These are phyloP conservation scores for Lagenaria siceraria DNA, from an alignment of 306 rosid species.

Conservation along the genomic window DNA sequence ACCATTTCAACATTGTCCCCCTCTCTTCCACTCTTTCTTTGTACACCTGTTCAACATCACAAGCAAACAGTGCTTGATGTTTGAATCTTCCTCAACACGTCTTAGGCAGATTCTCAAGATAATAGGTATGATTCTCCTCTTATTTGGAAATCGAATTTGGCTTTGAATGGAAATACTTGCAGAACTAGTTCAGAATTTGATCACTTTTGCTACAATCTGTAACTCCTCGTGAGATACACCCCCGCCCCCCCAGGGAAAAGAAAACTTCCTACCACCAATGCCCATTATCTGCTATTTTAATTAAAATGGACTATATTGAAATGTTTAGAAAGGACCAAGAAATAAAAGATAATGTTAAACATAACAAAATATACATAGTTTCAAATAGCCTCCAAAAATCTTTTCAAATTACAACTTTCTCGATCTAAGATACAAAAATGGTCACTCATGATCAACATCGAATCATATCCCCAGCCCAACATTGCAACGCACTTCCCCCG, in stretches of 20 bases:
- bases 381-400: background rate
- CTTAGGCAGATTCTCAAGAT: too few relatives aligned
- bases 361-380: background rate
- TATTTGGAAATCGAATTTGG: background rate
- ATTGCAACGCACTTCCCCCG: background rate
- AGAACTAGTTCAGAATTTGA: background rate
- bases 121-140: background rate
- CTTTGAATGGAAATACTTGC: background rate
- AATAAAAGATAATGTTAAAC: background rate
- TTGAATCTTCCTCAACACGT: too few relatives aligned
- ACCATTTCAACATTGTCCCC: background rate
- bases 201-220: too few relatives aligned
- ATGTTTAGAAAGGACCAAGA: background rate
- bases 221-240: too few relatives aligned
- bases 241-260: too few relatives aligned
- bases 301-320: background rate
- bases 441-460: background rate
- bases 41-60: background rate
- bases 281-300: too few relatives aligned
- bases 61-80: background rate
- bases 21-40: too few relatives aligned
- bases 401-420: background rate
- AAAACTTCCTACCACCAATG: too few relatives aligned
- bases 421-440: background rate
- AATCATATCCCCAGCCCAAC: background rate